Base-by-base conservation (phyloP, 257 asterid genomes). In the Verbena officinalis region DNA sequence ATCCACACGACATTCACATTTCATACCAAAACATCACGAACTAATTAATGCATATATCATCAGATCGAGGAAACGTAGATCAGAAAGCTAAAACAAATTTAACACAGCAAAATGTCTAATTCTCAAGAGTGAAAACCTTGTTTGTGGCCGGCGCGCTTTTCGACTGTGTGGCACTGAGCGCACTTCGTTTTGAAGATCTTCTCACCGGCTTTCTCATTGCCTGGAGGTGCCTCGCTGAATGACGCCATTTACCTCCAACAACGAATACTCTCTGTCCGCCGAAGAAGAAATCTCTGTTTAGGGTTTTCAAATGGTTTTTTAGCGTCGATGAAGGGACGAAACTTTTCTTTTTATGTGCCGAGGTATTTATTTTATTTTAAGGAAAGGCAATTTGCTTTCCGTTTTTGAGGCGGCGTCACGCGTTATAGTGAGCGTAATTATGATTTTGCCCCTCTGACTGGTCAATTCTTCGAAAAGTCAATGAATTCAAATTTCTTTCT, bases 101-200 rank as follows among this genome's bases (percentile, higher is more conserved):
- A 31, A 15, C 4, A 19, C 9, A 6, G 2, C 9, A 31, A 36
- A 1, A 5, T 5, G 31, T 40, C 13, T 7, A 0, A 0, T n/a
- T 1, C 19, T 30, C 8, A 48, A n/a, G 17, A 17, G 31, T 2
- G 38, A 16, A 27, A 22, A 90, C 97, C 96, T 87, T 90, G 97
- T 73, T 90, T 90, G 86, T 90, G 97, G 63, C 95, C 97, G 23
- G 96, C 90, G 79, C 97, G 95, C 78, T 90, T 85, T 0, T 87
- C 97, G 61, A 80, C 95, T 69, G 96, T 90, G 67, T 90, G 97
- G 74, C 97, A 90, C 67, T 90, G 97, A 73, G 97, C 95, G 66
- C 97, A 90, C 72, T 90, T 87, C 1, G 88, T 85, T 69, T 82
- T 87, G 81, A 85, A 90, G 84, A 83, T 90, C 80, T 90, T 90